Percentiles rank a stretch among this genome's conserved stretches.
These are phyloP conservation scores for Hypoxylon rickii DNA, from an alignment of 495 filamentous ascomycete genomes.

Conservation along the genomic window DNA sequence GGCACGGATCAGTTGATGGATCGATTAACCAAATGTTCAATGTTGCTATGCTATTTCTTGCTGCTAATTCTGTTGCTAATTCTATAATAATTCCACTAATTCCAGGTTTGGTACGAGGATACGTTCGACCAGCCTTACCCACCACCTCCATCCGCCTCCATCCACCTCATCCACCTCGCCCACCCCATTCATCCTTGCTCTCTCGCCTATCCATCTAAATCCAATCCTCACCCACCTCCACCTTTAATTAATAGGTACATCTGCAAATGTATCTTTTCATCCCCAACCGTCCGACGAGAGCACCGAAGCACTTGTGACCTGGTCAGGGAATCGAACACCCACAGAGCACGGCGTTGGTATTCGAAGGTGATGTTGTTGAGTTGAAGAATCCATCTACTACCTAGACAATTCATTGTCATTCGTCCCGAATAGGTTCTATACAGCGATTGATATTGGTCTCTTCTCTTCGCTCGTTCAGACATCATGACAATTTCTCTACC, in stretches of 20 bases:
- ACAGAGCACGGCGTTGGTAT: neutral
- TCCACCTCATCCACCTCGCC: neutral
- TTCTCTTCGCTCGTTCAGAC: conserved; percentile 4
- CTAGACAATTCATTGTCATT: neutral
- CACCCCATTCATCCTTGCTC: no score
- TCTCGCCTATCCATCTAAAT: no score
- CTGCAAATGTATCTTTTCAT: neutral
- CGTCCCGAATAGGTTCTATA: conserved; percentile 3
- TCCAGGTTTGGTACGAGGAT: no score
- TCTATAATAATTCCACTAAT: no score
- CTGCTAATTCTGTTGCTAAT: no score
- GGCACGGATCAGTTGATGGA: neutral
- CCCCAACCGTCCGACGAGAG: conserved; percentile 14
- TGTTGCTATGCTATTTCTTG: no score
- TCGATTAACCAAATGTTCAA: no score
- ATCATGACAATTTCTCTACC: conserved; percentile 14
- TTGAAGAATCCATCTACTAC: no score
- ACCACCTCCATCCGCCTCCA: neutral
- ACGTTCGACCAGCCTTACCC: neutral
- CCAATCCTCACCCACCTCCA: no score
- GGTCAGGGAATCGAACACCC: neutral
- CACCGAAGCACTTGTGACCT: conserved; percentile 11
- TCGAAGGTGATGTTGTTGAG: neutral
- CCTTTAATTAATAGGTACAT: conserved; percentile 4
- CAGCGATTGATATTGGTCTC: neutral